These are phyloP conservation scores for Phytophthora vignae DNA, from an alignment of 352 stramenopile species.

Conservation along the genomic window DNA sequence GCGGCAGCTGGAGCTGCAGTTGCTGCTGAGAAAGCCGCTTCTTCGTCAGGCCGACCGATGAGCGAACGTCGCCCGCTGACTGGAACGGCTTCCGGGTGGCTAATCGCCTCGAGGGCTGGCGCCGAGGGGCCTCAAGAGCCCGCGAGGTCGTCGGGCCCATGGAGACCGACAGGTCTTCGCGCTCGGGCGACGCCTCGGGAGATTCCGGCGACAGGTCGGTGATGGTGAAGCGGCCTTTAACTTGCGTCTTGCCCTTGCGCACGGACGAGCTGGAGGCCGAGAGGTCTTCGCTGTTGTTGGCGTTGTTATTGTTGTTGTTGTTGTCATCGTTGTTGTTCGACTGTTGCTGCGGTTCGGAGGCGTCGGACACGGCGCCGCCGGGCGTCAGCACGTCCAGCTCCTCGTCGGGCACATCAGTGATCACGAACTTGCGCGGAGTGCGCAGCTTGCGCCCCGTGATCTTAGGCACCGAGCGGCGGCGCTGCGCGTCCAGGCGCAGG, in stretches of 20 bases:
- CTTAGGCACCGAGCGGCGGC: constrained; percentile 48
- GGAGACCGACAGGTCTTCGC: constrained; percentile 36
- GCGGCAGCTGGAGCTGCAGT: constrained; percentile 16
- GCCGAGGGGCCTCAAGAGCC: constrained; percentile 18
- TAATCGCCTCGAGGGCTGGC: constrained; percentile 26
- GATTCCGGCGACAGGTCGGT: constrained; percentile 81
- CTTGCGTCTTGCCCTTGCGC: constrained; percentile 70
- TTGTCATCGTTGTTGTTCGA: constrained; percentile 18
- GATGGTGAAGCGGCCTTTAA: constrained; percentile 84
- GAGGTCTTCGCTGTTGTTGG: constrained; percentile 29
- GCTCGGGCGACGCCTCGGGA: constrained; percentile 34
- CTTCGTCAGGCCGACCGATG: constrained; percentile 29
- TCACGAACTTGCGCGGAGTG: constrained; percentile 70
- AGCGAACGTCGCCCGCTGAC: constrained; percentile 36
- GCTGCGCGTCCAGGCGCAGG: constrained; percentile 27
- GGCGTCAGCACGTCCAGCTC: constrained; percentile 30
- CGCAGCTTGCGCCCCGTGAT: constrained; percentile 68
- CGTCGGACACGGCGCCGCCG: constrained; percentile 6
- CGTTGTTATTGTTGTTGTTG: constrained; percentile 29
- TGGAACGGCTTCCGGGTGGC: constrained; percentile 34
- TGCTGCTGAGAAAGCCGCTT: constrained; percentile 21
- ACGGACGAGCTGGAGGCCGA: constrained; percentile 25
- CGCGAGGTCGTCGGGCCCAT: constrained; percentile 31
- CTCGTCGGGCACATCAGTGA: constrained; percentile 74
- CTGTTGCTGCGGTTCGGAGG: constrained; percentile 7